Evolutionary conservation across 139 green algal species (phyloP), one percentile per base, ranked within the genome.

Genomic region (Pedinophyceae sp.): DNA sequence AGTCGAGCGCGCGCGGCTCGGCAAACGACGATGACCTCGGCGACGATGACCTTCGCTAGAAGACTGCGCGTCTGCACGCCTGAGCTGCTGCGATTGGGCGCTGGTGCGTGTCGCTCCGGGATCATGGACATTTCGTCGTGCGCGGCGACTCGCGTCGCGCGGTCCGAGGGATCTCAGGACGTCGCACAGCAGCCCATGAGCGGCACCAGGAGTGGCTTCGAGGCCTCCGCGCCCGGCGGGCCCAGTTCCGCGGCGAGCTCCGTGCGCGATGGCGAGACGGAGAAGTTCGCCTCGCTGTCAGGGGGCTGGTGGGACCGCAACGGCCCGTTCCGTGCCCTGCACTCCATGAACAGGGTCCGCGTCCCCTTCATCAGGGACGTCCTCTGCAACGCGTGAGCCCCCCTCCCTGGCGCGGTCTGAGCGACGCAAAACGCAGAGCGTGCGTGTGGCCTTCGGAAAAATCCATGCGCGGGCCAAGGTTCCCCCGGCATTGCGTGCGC

Each of bases 261-360:
- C 34, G 34, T 19, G 34, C 10, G 34, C 34, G 34, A 19, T 43
- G 34, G 34, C 34, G 34, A 43, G 34, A 43, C 7, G 13, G 34
- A 43, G 34, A 43, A 43, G 34, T 43, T 43, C 13, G 7, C 34
- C 34, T 19, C 7, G 34, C 34, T 43, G 10, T 7, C 34, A 13
- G 34, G 13, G 10, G 13, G 34, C 7, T 43, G 34, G 34, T 43
- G 34, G 34, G 34, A 43, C 13, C 34, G 34, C 34, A 19, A 13
- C 10, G 34, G 34, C 13, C 34, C 34, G 10, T 43, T 43, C 34
- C 34, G 34, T 19, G 34, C 80, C 2, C 77, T 97, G 55, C 89
- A 95, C 64, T 62, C 65, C 1, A 74, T 97, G 60, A 94, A 94
- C 64, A 66, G 77, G 2, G 61, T 73, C n/a, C 70, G 89, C 3